Evolutionary conservation across 2,329 filamentous ascomycete genomes (phyloP), one percentile per base, ranked within the genome.

Genomic region (Aspergillus sojae): DNA sequence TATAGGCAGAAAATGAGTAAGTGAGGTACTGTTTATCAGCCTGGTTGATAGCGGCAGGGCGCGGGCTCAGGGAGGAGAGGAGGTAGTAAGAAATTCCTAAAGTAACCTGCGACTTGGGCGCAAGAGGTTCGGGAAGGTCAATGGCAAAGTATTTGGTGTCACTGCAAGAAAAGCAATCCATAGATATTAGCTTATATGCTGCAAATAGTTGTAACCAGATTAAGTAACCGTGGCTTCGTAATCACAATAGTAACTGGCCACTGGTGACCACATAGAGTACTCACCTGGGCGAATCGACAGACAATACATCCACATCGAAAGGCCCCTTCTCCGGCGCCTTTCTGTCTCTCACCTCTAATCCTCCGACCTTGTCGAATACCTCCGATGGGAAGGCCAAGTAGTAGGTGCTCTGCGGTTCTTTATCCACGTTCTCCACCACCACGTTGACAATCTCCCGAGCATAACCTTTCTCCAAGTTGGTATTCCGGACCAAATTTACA

Each of bases 401-500:
- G 85, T 99, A 99, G 79, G 96, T 91, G 77, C 88, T 87, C 76
- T 98, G 94, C 21, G 93, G 86, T 69, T 89, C 83, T 65, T 86
- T 85, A 74, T 90, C 92, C 69, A 91, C 84, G 78, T 99, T 99
- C 83, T 97, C 91, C 67, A 99, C 88, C 58, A 96, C 85, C n/a
- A 97, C 90, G 80, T 98, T 97, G 84, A 97, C 88, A 16, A 89
- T 91, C 80, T 98, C 94, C 75, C 93, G 90, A 61, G 89, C 89
- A 74, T 95, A 98, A 70, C 89, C 91, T 84, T 97, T 98, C 80
- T 98, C 94, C 63, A 97, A 81, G 70, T 96, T 97, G 75, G 96
- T 90, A 68, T 91, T 89, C 73, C 95, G 91, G 58, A 98, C 91
- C 34, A 98, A 81, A 78, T 99, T 98, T 79, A 86, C 86, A 80